Conservation (phyloP, 2,329 filamentous ascomycete genomes). For the Nemania abortiva region DNA sequence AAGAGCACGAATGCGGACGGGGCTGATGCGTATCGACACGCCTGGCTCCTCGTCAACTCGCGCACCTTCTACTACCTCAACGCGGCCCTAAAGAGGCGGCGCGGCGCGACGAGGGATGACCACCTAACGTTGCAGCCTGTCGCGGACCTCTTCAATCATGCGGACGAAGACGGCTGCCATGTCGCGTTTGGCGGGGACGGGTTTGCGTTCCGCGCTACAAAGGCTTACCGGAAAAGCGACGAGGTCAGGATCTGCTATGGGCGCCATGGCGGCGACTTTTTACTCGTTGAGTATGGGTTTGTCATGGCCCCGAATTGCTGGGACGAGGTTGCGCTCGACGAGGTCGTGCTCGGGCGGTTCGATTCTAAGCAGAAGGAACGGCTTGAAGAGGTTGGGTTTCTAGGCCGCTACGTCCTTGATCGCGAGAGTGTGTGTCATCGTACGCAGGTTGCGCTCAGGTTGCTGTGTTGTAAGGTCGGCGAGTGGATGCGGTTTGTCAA, state of each 20-base stretch:
- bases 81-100: slow-evolving; percentile 57
- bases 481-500: slow-evolving; percentile 63
- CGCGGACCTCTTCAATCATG: slow-evolving; percentile 77
- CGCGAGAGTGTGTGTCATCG: slow-evolving; percentile 64
- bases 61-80: slow-evolving; percentile 71
- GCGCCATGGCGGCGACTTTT: slow-evolving; percentile 76
- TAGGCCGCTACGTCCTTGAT: slow-evolving; percentile 66
- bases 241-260: slow-evolving; percentile 80
- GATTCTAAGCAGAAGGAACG: slow-evolving; percentile 51
- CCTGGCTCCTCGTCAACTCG: slow-evolving; percentile 72
- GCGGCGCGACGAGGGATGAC: slow-evolving; percentile 59
- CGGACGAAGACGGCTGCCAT: slow-evolving; percentile 62
- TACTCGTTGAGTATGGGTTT: slow-evolving; percentile 76
- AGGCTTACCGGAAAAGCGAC: slow-evolving; percentile 65
- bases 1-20: neutral
- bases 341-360: slow-evolving; percentile 58
- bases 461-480: slow-evolving; percentile 53
- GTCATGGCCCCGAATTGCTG: slow-evolving; percentile 61
- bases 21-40: slow-evolving; percentile 61
- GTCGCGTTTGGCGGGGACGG: slow-evolving; percentile 63
- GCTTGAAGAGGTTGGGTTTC: slow-evolving; percentile 62
- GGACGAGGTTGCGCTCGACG: slow-evolving; percentile 64
- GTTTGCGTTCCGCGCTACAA: slow-evolving; percentile 67
- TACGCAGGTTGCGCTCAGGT: slow-evolving; percentile 65
- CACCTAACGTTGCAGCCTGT: slow-evolving; percentile 78